phyloP scores from a whole-genome alignment of 202 grass and related monocot genomes.

The Panicum hallii region DNA sequence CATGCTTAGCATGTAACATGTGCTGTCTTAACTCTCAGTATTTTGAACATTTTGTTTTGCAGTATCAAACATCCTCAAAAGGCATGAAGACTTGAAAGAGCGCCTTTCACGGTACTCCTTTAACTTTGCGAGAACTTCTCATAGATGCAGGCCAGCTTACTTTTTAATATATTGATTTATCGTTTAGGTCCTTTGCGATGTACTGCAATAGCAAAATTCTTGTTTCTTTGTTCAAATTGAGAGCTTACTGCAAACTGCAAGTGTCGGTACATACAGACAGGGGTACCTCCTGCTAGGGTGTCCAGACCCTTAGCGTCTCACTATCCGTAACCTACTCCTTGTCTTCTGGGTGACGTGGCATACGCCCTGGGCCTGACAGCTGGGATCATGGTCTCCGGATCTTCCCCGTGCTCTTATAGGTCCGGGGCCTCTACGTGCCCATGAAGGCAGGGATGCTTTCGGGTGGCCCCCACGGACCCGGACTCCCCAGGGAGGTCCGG shows the following conservation, averaged over 20 bases:
- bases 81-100: constrained; percentile 90
- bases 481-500: too few relatives aligned
- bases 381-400: too few relatives aligned
- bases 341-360: too few relatives aligned
- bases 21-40: constrained; percentile 14
- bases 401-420: too few relatives aligned
- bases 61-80: constrained; percentile 69
- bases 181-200: constrained; percentile 5
- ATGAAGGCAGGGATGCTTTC: too few relatives aligned
- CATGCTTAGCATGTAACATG: neutral
- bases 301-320: too few relatives aligned
- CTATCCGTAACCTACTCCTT: too few relatives aligned
- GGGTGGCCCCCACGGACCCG: too few relatives aligned
- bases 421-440: too few relatives aligned
- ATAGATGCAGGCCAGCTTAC: neutral
- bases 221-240: neutral
- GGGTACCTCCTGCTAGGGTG: too few relatives aligned
- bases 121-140: neutral
- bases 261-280: too few relatives aligned
- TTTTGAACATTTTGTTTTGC: constrained; percentile 44
- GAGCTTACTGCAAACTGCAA: neutral
- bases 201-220: neutral
- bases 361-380: too few relatives aligned
- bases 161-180: neutral
- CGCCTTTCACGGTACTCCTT: constrained; percentile 79